phyloP scores from a whole-genome alignment of 441 rosid genomes.

The Euphorbia corollata region DNA sequence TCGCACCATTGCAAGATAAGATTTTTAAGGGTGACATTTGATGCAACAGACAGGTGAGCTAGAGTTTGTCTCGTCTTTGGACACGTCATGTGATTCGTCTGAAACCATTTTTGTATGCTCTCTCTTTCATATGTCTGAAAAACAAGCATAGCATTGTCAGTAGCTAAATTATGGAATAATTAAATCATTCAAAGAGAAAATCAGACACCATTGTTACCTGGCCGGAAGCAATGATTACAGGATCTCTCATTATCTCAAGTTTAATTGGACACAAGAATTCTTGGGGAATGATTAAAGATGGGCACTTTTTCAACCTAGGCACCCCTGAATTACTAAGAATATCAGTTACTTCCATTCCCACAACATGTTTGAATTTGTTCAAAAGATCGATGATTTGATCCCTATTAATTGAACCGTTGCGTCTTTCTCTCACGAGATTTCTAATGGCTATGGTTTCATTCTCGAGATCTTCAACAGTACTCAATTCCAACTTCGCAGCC shows the following conservation, averaged over 20 bases:
- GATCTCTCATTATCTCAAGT: constrained; percentile 71
- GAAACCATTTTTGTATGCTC: constrained; percentile 74
- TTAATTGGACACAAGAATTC: constrained; percentile 78
- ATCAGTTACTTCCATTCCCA: constrained; percentile 45
- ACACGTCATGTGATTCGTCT: constrained; percentile 54
- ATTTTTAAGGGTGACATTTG: constrained; percentile 64
- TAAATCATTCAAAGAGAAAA: background rate
- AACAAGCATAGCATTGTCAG: background rate
- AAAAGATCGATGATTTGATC: constrained; percentile 52
- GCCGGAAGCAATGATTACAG: constrained; percentile 70
- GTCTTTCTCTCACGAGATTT: constrained; percentile 36
- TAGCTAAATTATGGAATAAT: background rate
- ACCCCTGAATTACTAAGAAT: constrained; percentile 26
- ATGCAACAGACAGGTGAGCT: constrained; percentile 49
- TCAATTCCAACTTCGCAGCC: constrained; percentile 60
- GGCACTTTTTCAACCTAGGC: constrained; percentile 31
- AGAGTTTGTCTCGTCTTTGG: constrained; percentile 65
- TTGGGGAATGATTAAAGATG: constrained; percentile 47
- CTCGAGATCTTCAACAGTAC: constrained; percentile 43
- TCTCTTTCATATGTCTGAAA: constrained; percentile 64
- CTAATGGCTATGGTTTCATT: constrained; percentile 45
- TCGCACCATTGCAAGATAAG: constrained; percentile 71
- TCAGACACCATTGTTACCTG: constrained; percentile 39
- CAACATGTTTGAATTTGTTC: constrained; percentile 49
- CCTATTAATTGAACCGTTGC: constrained; percentile 31